Base-by-base conservation (phyloP, 768 basidiomycete species). In the Arthromyces matolae region DNA sequence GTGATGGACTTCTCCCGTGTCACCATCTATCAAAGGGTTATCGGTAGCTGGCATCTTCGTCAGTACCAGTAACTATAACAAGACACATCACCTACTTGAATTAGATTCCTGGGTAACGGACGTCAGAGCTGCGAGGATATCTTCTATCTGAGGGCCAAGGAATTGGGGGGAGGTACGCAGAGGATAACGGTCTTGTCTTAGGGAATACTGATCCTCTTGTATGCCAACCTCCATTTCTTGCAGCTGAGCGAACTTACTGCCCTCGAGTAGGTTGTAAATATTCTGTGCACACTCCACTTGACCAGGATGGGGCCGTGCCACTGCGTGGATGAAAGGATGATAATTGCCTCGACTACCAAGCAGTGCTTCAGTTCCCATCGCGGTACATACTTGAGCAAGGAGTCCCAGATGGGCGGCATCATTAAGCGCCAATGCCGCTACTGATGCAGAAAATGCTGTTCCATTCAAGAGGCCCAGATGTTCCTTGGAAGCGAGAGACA, bases 361-460 rank as follows among this genome's bases (percentile, higher is more conserved):
- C 27, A 91, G 73, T 14, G 86, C 88, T 59, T 91, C 89, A 1
- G 83, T 84, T 18, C 85, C 84, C 78, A 91, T 79, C 0, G 88
- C 87, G 2, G 87, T 90, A 63, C 80, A 81, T 4, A 86, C 77
- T 63, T 88, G 84, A 2, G 86, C 72, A 13, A 85, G 64, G 12
- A 85, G 64, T 18, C 77, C 67, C 18, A 84, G 67, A 54, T 84
- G 80, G 18, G 80, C 72, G 14, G 86, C 81, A 45, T 89, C 86
- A 53, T 84, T 77, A 28, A 89, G 65, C 8, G 83, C 86, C 16
- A 89, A 76, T 12, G 84, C 76, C 7, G 79, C 88, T 22, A 86
- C 82, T 19, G 84, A 80, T 0, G 87, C 83, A 22, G 82, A 83
- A 63, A 87, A 84, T 1, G 84, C 84, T 5, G 86, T 87, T 45